A percentile compares a stretch with the other conserved stretches of the same genome.
These are phyloP conservation scores for Kazachstania sp. DNA, from an alignment of 1,139 yeast genomes.

Conservation along the genomic window DNA sequence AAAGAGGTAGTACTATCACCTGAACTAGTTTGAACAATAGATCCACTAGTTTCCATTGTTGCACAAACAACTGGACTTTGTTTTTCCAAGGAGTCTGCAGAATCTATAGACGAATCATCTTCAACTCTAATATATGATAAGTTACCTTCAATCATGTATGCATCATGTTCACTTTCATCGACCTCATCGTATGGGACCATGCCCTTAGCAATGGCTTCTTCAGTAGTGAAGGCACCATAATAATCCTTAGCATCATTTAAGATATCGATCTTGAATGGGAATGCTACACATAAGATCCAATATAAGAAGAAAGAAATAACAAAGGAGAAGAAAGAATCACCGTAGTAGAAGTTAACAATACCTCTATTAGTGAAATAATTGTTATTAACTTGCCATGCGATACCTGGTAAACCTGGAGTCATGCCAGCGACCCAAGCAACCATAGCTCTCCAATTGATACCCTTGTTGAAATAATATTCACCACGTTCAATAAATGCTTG, in stretches of 20 bases:
- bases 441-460: constrained; percentile 39
- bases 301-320: constrained; percentile 35
- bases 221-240: constrained; percentile 35
- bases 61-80: background rate
- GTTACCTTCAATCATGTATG: constrained; percentile 5
- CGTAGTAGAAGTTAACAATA: constrained; percentile 36
- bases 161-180: constrained; percentile 22
- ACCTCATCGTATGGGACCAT: constrained; percentile 29
- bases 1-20: background rate
- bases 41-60: background rate
- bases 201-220: constrained; percentile 31
- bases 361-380: constrained; percentile 30
- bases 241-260: constrained; percentile 34
- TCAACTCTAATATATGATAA: background rate
- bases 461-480: constrained; percentile 34
- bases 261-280: constrained; percentile 34
- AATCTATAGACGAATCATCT: background rate
- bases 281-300: constrained; percentile 32
- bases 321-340: constrained; percentile 37
- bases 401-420: constrained; percentile 40
- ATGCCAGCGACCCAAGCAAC: constrained; percentile 36
- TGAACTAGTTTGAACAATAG: background rate
- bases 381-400: constrained; percentile 32
- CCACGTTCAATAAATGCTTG: constrained; percentile 34
- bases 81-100: background rate